Percentiles rank a stretch among this genome's conserved stretches.
Evolutionary conservation across 129 eudicot genomes (phyloP).

Genomic region (Flaveria bidentis): DNA sequence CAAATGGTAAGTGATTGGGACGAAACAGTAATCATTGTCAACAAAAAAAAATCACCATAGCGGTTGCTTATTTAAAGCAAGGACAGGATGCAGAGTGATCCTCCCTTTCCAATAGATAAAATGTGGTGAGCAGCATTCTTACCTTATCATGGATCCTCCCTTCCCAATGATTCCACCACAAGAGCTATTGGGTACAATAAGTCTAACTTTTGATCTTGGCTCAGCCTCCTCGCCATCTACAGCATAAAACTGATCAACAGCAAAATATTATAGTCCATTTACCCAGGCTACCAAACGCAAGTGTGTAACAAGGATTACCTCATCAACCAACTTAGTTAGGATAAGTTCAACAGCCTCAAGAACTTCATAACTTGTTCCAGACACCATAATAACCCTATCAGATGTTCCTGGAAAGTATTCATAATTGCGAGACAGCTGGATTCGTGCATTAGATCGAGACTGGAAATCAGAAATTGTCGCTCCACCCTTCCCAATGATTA

Average conservation of each 20-base stretch:
- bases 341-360: constrained; percentile 85
- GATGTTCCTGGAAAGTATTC: constrained; percentile 96
- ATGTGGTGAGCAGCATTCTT: constrained; percentile 18
- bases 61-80: no score
- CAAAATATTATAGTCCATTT: not conserved
- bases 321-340: constrained; percentile 71
- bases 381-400: constrained; percentile 84
- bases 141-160: constrained; percentile 94
- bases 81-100: no score
- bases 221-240: constrained; percentile 78
- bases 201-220: constrained; percentile 71
- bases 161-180: constrained; percentile 98
- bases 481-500: constrained; percentile 94
- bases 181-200: constrained; percentile 87
- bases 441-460: constrained; percentile 84
- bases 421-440: constrained; percentile 93
- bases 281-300: not conserved
- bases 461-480: constrained; percentile 87
- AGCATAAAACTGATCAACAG: constrained; percentile 57
- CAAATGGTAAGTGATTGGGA: no score
- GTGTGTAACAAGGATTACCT: constrained; percentile 43
- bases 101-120: not conserved
- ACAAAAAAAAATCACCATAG: no score
- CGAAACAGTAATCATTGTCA: no score
- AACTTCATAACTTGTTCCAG: constrained; percentile 75